phyloP scores from a whole-genome alignment of 192 early-diverging fungal species.

The Mortierella hygrophila region DNA sequence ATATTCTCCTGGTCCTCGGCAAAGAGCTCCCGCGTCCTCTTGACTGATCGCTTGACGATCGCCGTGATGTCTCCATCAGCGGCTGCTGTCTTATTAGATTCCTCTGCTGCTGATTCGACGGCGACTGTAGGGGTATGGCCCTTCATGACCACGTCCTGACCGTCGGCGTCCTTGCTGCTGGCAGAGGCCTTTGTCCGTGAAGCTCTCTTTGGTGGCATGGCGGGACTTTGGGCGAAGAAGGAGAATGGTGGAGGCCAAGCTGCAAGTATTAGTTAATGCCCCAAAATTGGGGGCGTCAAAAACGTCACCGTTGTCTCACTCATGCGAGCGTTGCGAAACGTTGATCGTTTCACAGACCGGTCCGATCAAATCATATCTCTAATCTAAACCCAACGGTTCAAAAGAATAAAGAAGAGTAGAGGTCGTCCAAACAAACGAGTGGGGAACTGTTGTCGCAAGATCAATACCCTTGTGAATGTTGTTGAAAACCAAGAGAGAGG shows the following conservation, averaged over 20 bases:
- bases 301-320: too few relatives aligned
- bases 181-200: conserved; percentile 33
- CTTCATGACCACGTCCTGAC: conserved; percentile 43
- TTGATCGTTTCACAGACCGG: too few relatives aligned
- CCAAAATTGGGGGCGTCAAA: not conserved
- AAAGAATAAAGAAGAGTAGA: too few relatives aligned
- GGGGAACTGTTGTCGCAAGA: too few relatives aligned
- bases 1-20: conserved; percentile 44
- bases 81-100: not conserved
- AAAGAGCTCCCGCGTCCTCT: conserved; percentile 47
- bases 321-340: too few relatives aligned
- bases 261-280: not conserved
- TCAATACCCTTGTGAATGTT: too few relatives aligned
- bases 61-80: conserved; percentile 18
- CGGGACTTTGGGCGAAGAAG: not conserved
- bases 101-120: conserved; percentile 17
- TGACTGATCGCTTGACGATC: conserved; percentile 29
- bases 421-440: too few relatives aligned
- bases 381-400: too few relatives aligned
- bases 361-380: too few relatives aligned
- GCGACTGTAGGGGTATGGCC: conserved; percentile 16
- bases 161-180: not conserved
- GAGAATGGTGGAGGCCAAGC: not conserved
- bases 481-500: too few relatives aligned
- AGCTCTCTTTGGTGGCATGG: conserved; percentile 55